Evolutionary conservation across 306 rosid species (phyloP).

Genomic region (Acacia melanoxylon): DNA sequence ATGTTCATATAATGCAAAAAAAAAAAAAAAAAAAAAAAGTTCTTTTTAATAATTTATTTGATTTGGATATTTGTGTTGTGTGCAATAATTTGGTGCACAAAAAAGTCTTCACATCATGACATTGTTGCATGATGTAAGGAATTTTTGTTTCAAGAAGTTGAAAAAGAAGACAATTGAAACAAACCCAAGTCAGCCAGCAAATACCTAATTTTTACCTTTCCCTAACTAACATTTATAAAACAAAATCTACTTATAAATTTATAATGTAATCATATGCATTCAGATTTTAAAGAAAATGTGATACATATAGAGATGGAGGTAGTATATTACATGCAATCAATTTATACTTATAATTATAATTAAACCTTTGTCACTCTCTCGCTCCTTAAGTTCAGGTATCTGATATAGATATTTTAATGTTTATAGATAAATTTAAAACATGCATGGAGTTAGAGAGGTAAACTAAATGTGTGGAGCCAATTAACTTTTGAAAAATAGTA

Average conservation of each 20-base stretch:
- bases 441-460: not conserved
- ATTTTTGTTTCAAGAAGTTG: not conserved
- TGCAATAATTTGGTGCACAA: not conserved
- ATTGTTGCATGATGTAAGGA: not conserved
- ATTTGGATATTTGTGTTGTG: not conserved
- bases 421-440: not conserved
- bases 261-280: not conserved
- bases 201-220: not conserved
- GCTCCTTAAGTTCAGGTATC: not conserved
- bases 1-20: not conserved
- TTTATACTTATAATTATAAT: not conserved
- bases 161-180: not conserved
- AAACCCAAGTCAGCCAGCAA: not conserved
- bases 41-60: not conserved
- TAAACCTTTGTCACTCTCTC: not conserved
- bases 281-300: not conserved
- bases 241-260: not conserved
- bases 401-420: not conserved
- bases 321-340: not conserved
- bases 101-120: conserved; percentile 3
- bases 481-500: not conserved
- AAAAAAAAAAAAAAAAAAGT: not conserved
- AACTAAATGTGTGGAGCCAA: not conserved
- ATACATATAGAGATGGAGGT: not conserved
- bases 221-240: not conserved